Conservation (phyloP, 179 eudicot genomes). For the Silene noctiflora region DNA sequence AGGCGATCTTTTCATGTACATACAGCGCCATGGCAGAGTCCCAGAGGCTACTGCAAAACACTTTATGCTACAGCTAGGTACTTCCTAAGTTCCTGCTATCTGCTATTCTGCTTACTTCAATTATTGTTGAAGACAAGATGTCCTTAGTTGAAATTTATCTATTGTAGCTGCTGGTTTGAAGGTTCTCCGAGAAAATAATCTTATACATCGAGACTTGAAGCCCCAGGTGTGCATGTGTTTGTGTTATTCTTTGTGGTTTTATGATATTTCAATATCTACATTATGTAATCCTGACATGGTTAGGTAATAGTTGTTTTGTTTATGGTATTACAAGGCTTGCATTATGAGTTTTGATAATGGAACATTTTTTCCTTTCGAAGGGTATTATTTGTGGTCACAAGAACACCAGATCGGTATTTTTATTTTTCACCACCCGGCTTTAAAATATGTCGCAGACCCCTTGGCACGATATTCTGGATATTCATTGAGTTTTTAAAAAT, state of each 20-base stretch:
- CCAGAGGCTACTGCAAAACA: conserved; percentile 78
- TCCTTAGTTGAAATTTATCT: conserved; percentile 23
- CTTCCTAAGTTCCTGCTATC: conserved; percentile 17
- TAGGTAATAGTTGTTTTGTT: conserved; percentile 1
- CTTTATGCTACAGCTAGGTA: conserved; percentile 93
- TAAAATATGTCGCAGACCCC: background rate
- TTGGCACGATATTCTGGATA: background rate
- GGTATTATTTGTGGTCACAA: background rate
- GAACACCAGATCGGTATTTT: background rate
- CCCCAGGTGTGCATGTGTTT: conserved; percentile 53
- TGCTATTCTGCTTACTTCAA: background rate
- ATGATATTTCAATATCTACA: background rate
- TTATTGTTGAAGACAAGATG: conserved; percentile 7
- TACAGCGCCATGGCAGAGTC: conserved; percentile 77
- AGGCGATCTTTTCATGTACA: conserved; percentile 78
- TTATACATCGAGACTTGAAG: conserved; percentile 82
- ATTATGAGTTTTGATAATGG: background rate
- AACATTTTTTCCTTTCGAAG: background rate
- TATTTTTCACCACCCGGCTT: background rate
- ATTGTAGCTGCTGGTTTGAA: conserved; percentile 69
- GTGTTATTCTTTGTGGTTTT: background rate
- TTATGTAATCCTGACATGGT: background rate
- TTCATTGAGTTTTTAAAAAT: background rate
- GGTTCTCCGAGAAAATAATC: conserved; percentile 71
- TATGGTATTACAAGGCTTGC: conserved; percentile 1